Base-by-base conservation (phyloP, 257 asterid genomes). In the Mentha longifolia region DNA sequence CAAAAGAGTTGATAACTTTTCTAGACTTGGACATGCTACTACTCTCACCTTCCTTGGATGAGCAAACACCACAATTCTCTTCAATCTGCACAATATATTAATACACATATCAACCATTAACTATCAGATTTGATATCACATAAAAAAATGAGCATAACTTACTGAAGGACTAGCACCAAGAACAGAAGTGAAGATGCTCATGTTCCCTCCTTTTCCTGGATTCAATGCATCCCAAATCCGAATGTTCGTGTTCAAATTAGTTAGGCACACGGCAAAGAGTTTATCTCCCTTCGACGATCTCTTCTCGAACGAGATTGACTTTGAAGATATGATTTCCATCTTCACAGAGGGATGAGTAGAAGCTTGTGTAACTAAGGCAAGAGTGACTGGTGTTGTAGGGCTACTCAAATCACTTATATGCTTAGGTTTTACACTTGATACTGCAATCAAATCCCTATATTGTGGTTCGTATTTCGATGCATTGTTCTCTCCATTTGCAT, bases 151-250 rank as follows among this genome's bases (percentile, higher is more conserved):
- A 20, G 37, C 37, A 33, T 33, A 33, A 33, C 78, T 74, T 82
- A 79, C 83, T 54, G 73, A 57, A 56, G 79, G 68, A 33, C 37
- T 6, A 33, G 47, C 67, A 2, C 41, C 68, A 41, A 84, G 83
- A 46, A 80, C 79, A 28, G 85, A 61, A 65, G 64, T 70, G 70
- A 86, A 71, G 72, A 86, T 76, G 6, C 61, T 51, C 63, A 58
- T 14, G 41, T 69, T 74, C 35, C 62, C 70, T 55, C 43, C 76
- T 63, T 70, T 56, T 7, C 68, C 73, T 0, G 84, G 59, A 71
- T 79, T 70, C 83, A 88, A 72, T 0, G 90, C 85, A 0, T 66
- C 68, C 95, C 92, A 86, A 61, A 88, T 86, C 66, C 95, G 85
- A 30, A 56, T 37, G 51, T 84, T 82, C 13, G 95, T 86, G 1